Evolutionary conservation across 805 yeast genomes (phyloP).

Genomic region (Ogataea nitratoaversa): DNA sequence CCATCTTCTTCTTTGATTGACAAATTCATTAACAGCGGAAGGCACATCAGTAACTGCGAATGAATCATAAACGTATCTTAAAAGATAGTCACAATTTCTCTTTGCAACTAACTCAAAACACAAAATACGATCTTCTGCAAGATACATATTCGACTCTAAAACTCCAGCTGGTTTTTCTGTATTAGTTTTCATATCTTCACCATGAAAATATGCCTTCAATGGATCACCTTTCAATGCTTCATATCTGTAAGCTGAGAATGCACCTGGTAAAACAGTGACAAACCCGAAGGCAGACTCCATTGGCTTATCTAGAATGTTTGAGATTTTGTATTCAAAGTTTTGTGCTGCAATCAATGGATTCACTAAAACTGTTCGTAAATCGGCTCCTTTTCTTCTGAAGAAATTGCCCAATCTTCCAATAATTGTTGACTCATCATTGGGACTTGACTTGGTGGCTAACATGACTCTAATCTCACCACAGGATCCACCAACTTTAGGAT

Average conservation of each 20-base stretch:
- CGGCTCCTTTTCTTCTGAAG: conserved; percentile 44
- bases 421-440: conserved; percentile 28
- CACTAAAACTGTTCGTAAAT: conserved; percentile 50
- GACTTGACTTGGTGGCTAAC: conserved; percentile 29
- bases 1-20: conserved; percentile 94
- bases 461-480: conserved; percentile 94
- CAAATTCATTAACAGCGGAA: conserved; percentile 77
- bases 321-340: conserved; percentile 93
- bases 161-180: conserved; percentile 70
- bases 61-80: conserved; percentile 81
- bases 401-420: conserved; percentile 19
- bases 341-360: conserved; percentile 90
- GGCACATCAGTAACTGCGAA: conserved; percentile 96
- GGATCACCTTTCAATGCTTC: conserved; percentile 79
- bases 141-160: conserved; percentile 91
- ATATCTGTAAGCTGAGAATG: conserved; percentile 89
- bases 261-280: conserved; percentile 93
- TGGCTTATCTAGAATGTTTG: conserved; percentile 91
- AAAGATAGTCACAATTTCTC: conserved; percentile 60
- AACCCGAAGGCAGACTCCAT: conserved; percentile 92
- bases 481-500: conserved; percentile 87
- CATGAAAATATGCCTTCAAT: conserved; percentile 84
- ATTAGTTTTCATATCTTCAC: conserved; percentile 67
- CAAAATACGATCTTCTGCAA: conserved; percentile 92
- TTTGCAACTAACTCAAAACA: conserved; percentile 94